These are phyloP conservation scores for Aleurites moluccanus DNA, from an alignment of 441 rosid genomes.

Conservation along the genomic window DNA sequence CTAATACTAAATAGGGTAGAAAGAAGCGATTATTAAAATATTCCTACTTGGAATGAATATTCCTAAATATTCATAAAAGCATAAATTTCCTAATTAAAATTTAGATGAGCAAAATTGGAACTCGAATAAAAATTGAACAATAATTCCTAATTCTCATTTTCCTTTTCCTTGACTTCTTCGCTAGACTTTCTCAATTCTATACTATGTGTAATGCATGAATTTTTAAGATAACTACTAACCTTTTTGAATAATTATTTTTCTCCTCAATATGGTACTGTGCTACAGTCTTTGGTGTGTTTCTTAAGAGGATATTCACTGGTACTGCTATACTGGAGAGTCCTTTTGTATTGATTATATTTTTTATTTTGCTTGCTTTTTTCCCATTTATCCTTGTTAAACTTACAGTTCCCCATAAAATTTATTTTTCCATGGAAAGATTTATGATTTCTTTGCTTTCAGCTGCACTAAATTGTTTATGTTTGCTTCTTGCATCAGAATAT, in stretches of 20 bases:
- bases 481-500: background rate
- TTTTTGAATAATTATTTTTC: background rate
- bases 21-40: too few species aligned
- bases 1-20: too few species aligned
- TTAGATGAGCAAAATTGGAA: too few species aligned
- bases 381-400: background rate
- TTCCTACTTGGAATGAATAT: too few species aligned
- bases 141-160: too few species aligned
- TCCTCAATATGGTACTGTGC: background rate
- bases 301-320: background rate
- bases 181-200: background rate
- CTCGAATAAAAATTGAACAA: too few species aligned
- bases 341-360: background rate
- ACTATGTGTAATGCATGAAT: background rate
- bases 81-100: too few species aligned
- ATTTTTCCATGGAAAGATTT: background rate
- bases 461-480: background rate
- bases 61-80: too few species aligned
- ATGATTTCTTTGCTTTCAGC: background rate
- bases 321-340: background rate
- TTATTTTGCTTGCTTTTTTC: background rate
- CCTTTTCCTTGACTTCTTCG: too few species aligned
- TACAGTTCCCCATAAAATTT: background rate
- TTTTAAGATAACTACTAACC: background rate
- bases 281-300: background rate